These are phyloP conservation scores for Yarrowia osloensis DNA, from an alignment of 805 yeast species.

Conservation along the genomic window DNA sequence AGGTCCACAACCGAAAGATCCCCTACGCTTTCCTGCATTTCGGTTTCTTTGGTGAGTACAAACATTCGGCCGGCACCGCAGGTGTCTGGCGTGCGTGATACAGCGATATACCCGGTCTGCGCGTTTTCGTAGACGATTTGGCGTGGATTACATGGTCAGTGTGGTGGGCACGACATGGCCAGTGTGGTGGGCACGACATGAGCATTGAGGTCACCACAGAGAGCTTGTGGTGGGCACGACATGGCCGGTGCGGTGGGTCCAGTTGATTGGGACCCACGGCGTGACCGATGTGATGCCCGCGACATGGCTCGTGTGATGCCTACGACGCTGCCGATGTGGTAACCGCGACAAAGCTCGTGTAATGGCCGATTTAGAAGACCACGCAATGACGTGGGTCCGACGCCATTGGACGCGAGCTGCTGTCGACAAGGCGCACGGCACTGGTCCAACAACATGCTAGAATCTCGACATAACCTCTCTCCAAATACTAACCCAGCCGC, in stretches of 20 bases:
- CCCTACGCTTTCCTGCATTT: conserved; percentile 84
- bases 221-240: background rate
- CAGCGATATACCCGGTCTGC: no score
- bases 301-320: background rate
- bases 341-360: background rate
- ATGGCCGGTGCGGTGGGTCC: no score
- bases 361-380: background rate
- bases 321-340: background rate
- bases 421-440: no score
- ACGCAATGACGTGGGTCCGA: no score
- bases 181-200: background rate
- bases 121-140: background rate
- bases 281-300: background rate
- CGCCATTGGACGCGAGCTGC: no score
- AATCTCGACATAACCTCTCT: no score
- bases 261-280: no score
- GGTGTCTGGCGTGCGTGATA: background rate
- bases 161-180: background rate
- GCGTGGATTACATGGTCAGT: background rate
- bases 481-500: conserved; percentile 41
- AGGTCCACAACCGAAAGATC: conserved; percentile 87
- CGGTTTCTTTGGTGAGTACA: conserved; percentile 63
- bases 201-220: background rate
- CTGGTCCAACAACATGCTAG: no score
- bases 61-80: background rate